Base-by-base conservation (phyloP, 1,284 basidiomycete species). In the Anthracocystis panici-leucophaei region DNA sequence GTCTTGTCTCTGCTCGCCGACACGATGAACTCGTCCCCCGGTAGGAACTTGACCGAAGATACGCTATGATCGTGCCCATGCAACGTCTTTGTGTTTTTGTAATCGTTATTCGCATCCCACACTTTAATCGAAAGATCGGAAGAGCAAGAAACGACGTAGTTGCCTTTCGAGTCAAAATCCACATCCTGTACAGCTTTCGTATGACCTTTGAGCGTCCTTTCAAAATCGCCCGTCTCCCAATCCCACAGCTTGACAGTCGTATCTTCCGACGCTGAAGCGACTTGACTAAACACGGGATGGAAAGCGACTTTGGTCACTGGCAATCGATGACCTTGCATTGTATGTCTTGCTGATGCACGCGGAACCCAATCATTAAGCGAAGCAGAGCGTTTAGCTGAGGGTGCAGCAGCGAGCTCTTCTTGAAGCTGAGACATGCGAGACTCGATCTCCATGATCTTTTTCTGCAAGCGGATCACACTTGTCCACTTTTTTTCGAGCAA, bases 401-500 rank as follows among this genome's bases (percentile, higher is more conserved):
- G 87, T 16, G 89, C 87, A 2, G 87, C 63, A 7, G 89, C 87
- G 38, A 91, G 87, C 79, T 96, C 94, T 81, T 93, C 91, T 29
- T 91, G 87, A 41, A 93, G 89, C 31, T 92, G 89, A 35, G 92
- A 89, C 69, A 91, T 90, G 16, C 91, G 89, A 41, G 90, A 89
- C 86, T 96, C 94, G 20, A 95, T 88, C 85, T 95, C 94, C 77
- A 84, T 81, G 51, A 82, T 80, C 80, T 95, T 95, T 88, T 95
- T 94, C 88, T 96, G 94, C 81, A 96, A 85, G 69, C 94, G 89
- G 68, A 96, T 94, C 23, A 95, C 93, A 82, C 91, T 92, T 27
- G 93, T 95, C 94, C 94, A 96, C 86, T 96, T 96, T 90, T 95
- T 95, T 87, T 94, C 94, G 67, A 96, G 87, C 65, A 96, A 87